Conservation (phyloP, 2,329 filamentous ascomycete species). For the Aspergillus nomiae region DNA sequence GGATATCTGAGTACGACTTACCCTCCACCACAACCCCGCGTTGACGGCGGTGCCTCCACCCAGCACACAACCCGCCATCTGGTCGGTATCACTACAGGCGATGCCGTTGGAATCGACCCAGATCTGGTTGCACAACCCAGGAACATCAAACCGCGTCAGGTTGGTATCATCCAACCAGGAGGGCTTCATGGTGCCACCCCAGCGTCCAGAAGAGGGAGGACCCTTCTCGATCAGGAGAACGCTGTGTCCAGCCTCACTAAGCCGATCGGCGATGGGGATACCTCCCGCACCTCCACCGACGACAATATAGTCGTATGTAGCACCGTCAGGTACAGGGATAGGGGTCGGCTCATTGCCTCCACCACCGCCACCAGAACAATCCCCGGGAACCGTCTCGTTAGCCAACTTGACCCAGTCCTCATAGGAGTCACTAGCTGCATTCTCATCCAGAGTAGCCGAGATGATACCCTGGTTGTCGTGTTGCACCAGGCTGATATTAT, state of each 20-base stretch:
- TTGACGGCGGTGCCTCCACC: constrained; percentile 51
- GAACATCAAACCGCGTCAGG: constrained; percentile 71
- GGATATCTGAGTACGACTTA: neutral
- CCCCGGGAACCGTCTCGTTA: constrained; percentile 23
- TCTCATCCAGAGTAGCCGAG: constrained; percentile 51
- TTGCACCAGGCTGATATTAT: constrained; percentile 56
- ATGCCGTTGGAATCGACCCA: constrained; percentile 59
- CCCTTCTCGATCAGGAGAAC: constrained; percentile 66
- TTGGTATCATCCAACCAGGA: constrained; percentile 61
- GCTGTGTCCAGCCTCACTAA: constrained; percentile 65
- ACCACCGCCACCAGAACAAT: constrained; percentile 12
- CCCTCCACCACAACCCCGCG: constrained; percentile 12
- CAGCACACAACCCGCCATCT: constrained; percentile 72
- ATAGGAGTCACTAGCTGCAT: constrained; percentile 46
- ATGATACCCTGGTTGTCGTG: constrained; percentile 56
- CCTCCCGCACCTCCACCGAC: constrained; percentile 52
- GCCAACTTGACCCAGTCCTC: constrained; percentile 32
- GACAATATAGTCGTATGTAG: constrained; percentile 46
- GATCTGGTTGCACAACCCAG: constrained; percentile 71
- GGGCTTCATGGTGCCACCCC: constrained; percentile 62
- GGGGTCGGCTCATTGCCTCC: constrained; percentile 1
- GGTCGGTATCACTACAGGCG: constrained; percentile 66
- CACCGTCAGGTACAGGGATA: constrained; percentile 13
- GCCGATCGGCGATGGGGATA: constrained; percentile 60
- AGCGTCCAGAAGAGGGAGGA: constrained; percentile 64